These are phyloP conservation scores for Solanum corneliomulleri DNA, from an alignment of 257 asterid species.

Conservation along the genomic window DNA sequence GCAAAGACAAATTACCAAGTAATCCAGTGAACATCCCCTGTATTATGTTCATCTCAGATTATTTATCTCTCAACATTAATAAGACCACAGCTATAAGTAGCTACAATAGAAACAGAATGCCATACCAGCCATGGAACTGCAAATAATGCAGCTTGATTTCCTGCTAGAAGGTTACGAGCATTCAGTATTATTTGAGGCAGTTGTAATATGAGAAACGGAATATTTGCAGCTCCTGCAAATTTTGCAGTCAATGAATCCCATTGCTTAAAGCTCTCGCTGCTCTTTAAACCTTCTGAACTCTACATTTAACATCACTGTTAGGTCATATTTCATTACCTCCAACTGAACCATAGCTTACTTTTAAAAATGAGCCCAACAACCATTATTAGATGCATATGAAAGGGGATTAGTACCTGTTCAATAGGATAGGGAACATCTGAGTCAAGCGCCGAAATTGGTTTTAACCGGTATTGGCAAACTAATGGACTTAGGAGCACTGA, in stretches of 20 bases:
- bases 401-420: conserved; percentile 36
- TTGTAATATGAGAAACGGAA: conserved; percentile 85
- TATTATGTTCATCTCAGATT: not conserved
- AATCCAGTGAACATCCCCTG: conserved; percentile 98
- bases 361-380: not conserved
- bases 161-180: conserved; percentile 74
- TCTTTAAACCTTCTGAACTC: conserved; percentile 31
- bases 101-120: not conserved
- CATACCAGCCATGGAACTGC: conserved; percentile 98
- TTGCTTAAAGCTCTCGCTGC: conserved; percentile 37
- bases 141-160: conserved; percentile 65
- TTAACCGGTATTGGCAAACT: conserved; percentile 15
- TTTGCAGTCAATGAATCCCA: conserved; percentile 90
- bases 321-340: not conserved
- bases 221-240: conserved; percentile 88
- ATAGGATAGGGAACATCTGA: conserved; percentile 35
- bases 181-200: conserved; percentile 92
- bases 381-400: not conserved
- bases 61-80: not conserved
- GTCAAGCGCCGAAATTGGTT: conserved; percentile 26
- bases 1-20: conserved; percentile 83
- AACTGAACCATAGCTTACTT: not conserved
- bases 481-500: conserved; percentile 13
- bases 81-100: not conserved
- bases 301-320: conserved; percentile 14